Evolutionary conservation across 2,329 filamentous ascomycete species (phyloP).

Genomic region (Apiospora pterosperma): DNA sequence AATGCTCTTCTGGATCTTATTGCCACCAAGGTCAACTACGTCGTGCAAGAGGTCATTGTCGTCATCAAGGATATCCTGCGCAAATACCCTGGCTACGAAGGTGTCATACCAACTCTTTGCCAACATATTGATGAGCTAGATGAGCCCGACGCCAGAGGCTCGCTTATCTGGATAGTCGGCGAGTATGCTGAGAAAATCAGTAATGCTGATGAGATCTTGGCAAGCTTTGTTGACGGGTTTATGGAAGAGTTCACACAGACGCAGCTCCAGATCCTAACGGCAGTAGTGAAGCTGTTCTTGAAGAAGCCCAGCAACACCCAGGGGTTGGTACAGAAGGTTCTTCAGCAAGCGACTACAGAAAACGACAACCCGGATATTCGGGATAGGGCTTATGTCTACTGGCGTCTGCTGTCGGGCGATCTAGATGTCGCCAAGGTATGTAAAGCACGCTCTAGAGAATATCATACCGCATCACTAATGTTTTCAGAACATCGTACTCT

Average conservation of each 20-base stretch:
- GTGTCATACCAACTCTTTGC: constrained; percentile 94
- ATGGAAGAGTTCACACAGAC: constrained; percentile 97
- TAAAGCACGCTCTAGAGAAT: background rate
- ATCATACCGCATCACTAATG: constrained; percentile 14
- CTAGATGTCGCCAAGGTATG: constrained; percentile 81
- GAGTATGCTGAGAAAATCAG: constrained; percentile 99
- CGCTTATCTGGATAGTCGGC: constrained; percentile 97
- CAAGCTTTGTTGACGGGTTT: constrained; percentile 89
- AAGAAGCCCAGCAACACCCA: constrained; percentile 95
- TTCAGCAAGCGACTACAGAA: constrained; percentile 88
- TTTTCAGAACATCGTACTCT: constrained; percentile 76
- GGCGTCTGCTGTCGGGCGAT: constrained; percentile 91
- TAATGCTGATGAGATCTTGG: constrained; percentile 93
- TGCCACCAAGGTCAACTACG: constrained; percentile 97
- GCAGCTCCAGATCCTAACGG: constrained; percentile 96
- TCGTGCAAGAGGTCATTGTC: constrained; percentile 97
- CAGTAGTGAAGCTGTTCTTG: constrained; percentile 94
- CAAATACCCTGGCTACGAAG: constrained; percentile 96
- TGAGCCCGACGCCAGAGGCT: constrained; percentile 84
- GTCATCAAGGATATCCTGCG: constrained; percentile 98
- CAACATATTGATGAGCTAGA: constrained; percentile 96
- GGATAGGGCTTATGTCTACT: constrained; percentile 96
- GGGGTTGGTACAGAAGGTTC: constrained; percentile 86
- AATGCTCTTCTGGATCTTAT: constrained; percentile 91
- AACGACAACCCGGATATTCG: constrained; percentile 98